Base-by-base conservation (phyloP, 768 basidiomycete species). In the Mycena albidolilacea region DNA sequence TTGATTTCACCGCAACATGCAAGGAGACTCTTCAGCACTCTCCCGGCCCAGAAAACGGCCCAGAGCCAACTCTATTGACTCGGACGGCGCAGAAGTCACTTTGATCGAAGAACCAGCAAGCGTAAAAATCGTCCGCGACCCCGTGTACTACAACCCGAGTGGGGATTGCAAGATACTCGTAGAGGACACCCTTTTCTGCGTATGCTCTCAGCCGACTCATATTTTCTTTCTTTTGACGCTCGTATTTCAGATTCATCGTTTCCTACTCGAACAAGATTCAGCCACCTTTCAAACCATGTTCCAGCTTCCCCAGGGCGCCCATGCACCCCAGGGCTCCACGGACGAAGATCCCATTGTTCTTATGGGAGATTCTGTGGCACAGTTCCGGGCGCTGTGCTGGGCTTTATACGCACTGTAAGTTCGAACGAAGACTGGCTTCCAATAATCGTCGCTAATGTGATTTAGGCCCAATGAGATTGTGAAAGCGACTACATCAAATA, bases 131-230 rank as follows among this genome's bases (percentile, higher is more conserved):
- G 35, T 61, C 5, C 48, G 59, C 9, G 67, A 68, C 37, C 10
- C 67, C 23, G 46, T 38, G 4, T 63, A 54, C 39, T 70, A 63
- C 61, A 57, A 50, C 7, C 6, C 19, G 3, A 21, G 21, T 23
- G 69, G 52, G 7, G 69, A 70, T 43, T 70, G 61, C 39, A 70
- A 30, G 30, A 64, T 70, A 63, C 69, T 41, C 39, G 61, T 70
- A 3, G 52, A 55, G 23, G 43, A 70, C 61, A 70, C 69, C 14
- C 61, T 70, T 30, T 70, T 70, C 41, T 43, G 43, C 38, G 69
- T 70, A 14, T 12, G 61, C 15, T 43, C 39, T 6, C 19, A 5
- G 21, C 10, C 5, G 9, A 8, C 23, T 23, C n/a, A 21, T 43
- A 14, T 46, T 6, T 37, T 21, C 2, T 38, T 30, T 54, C 30